Conservation (phyloP, 306 rosid species). For the Cyamopsis tetragonoloba region DNA sequence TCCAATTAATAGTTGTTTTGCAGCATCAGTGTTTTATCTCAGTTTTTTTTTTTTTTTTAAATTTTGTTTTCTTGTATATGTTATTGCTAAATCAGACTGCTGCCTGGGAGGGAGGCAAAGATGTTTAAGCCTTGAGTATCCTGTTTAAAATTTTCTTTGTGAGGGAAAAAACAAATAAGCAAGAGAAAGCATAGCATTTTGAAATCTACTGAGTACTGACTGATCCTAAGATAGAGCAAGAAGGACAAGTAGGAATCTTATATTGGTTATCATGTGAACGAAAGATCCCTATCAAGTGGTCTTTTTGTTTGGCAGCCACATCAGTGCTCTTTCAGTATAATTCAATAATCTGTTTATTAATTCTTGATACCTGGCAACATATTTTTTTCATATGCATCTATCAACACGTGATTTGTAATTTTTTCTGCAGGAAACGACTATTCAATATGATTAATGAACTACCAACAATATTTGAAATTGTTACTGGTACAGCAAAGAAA, state of each 20-base stretch:
- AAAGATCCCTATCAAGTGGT: neutral
- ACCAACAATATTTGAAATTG: conserved; percentile 81
- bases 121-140: neutral
- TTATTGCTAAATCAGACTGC: conserved; percentile 9
- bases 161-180: no score
- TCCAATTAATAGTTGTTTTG: conserved; percentile 9
- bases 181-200: conserved; percentile 2
- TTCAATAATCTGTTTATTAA: conserved; percentile 8
- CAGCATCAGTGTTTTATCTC: neutral
- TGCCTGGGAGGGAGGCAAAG: neutral
- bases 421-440: conserved; percentile 66
- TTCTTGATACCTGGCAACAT: conserved; percentile 4
- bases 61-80: conserved; percentile 14
- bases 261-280: conserved; percentile 10
- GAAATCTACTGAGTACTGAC: neutral
- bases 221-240: conserved; percentile 3
- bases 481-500: conserved; percentile 63
- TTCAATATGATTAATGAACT: conserved; percentile 75
- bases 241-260: neutral
- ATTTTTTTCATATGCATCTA: neutral
- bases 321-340: neutral
- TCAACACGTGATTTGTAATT: conserved; percentile 7
- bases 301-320: neutral
- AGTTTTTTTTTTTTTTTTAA: neutral
- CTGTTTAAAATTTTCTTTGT: neutral